A percentile compares a stretch with the other conserved stretches of the same genome.
phyloP scores from a whole-genome alignment of 2,329 filamentous ascomycete species.

The Sporothrix mexicana region DNA sequence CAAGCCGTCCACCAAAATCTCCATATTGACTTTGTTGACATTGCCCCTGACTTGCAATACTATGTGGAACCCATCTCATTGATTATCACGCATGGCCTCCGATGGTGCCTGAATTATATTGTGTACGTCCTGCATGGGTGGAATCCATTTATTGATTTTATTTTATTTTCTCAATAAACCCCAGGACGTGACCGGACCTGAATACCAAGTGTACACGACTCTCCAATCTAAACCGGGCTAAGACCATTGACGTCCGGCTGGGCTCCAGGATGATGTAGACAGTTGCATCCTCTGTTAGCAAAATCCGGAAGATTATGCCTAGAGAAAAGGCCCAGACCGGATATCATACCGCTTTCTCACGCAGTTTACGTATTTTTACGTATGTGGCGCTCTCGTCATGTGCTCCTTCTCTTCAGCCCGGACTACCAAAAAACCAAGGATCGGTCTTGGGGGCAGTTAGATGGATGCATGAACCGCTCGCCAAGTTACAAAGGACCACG shows the following conservation, averaged over 20 bases:
- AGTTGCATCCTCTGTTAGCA: too few species aligned
- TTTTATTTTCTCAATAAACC: too few species aligned
- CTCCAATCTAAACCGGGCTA: neutral
- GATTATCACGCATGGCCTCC: neutral
- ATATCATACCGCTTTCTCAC: neutral
- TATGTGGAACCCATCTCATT: neutral
- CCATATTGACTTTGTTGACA: neutral
- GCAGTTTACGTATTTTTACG: neutral
- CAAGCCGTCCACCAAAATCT: neutral
- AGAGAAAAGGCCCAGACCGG: neutral
- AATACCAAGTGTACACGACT: neutral
- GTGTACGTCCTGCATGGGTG: too few species aligned
- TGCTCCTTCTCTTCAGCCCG: neutral
- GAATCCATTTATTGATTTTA: too few species aligned
- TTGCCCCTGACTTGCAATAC: neutral
- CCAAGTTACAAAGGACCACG: slow-evolving; percentile 9
- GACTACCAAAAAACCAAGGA: neutral
- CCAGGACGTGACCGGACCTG: too few species aligned
- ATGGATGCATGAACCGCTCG: neutral
- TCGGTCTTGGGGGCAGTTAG: slow-evolving; percentile 1
- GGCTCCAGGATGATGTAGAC: neutral
- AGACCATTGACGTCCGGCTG: neutral
- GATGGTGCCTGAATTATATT: neutral
- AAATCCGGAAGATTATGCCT: neutral
- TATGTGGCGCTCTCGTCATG: neutral